Conservation (phyloP, 2,329 filamentous ascomycete genomes). For the Chaetoscypha palmicola region DNA sequence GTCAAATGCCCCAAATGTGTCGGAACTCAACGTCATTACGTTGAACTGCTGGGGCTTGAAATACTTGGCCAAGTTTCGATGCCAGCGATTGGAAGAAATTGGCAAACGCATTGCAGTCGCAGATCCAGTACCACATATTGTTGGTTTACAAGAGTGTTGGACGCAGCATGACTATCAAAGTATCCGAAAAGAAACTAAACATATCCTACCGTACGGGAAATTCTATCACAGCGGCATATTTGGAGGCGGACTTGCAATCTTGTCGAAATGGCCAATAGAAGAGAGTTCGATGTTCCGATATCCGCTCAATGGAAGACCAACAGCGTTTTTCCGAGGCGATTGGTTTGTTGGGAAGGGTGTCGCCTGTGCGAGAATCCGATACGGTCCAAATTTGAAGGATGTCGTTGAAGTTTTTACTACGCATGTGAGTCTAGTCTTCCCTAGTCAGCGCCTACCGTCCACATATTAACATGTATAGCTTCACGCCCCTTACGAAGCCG, state of each 20-base stretch:
- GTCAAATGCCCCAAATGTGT: conserved; percentile 32
- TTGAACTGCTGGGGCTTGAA: conserved; percentile 98
- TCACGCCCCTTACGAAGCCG: conserved; percentile 80
- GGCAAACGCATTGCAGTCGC: conserved; percentile 67
- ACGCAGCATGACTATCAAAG: conserved; percentile 74
- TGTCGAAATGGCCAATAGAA: conserved; percentile 87
- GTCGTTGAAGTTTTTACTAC: conserved; percentile 88
- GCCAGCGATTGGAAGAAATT: conserved; percentile 75
- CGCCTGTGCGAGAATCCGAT: conserved; percentile 71
- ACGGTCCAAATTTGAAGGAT: conserved; percentile 56
- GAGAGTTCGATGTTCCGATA: conserved; percentile 83
- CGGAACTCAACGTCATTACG: conserved; percentile 70
- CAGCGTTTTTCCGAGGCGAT: conserved; percentile 88
- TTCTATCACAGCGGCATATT: conserved; percentile 89
- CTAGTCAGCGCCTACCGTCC: neutral
- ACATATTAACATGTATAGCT: conserved; percentile 43
- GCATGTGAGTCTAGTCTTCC: conserved; percentile 48
- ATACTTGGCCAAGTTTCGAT: conserved; percentile 70
- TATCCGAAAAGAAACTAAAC: conserved; percentile 66
- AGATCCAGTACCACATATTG: conserved; percentile 68
- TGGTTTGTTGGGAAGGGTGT: conserved; percentile 97
- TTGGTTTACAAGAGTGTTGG: conserved; percentile 95
- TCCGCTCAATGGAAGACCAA: conserved; percentile 86
- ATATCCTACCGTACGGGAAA: conserved; percentile 80
- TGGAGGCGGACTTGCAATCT: conserved; percentile 79